Evolutionary conservation across 2,329 filamentous ascomycete species (phyloP).

Genomic region (Paraconiothyrium brasiliense): DNA sequence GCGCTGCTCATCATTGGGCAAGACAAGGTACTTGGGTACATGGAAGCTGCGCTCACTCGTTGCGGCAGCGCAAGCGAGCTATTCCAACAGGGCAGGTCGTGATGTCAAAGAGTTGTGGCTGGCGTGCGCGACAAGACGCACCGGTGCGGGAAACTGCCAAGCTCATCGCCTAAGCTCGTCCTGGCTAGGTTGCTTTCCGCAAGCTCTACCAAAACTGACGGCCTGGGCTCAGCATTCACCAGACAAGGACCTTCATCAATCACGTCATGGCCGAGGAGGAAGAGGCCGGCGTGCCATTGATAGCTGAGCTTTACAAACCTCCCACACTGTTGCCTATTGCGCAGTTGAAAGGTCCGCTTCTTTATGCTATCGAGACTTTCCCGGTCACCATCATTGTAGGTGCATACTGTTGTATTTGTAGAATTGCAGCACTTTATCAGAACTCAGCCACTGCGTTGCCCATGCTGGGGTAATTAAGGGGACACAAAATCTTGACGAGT

Average conservation of each 20-base stretch:
- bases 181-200: not conserved
- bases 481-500: too few species aligned
- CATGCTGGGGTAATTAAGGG: too few species aligned
- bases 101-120: conserved; percentile 9
- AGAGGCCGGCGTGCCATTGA: conserved; percentile 60
- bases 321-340: conserved; percentile 85
- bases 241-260: conserved; percentile 3
- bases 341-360: conserved; percentile 77
- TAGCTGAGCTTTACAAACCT: conserved; percentile 87
- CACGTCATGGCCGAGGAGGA: conserved; percentile 47
- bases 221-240: not conserved
- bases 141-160: not conserved
- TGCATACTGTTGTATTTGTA: not conserved
- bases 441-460: too few species aligned
- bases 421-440: not conserved
- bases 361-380: conserved; percentile 86
- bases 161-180: not conserved
- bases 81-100: not conserved
- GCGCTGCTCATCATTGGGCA: too few species aligned
- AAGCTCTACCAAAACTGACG: conserved; percentile 4
- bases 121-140: not conserved
- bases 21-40: too few species aligned
- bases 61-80: too few species aligned
- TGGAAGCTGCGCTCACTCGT: too few species aligned
- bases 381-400: conserved; percentile 84